Base-by-base conservation (phyloP, 345 rosid genomes). In the Populus nigra region DNA sequence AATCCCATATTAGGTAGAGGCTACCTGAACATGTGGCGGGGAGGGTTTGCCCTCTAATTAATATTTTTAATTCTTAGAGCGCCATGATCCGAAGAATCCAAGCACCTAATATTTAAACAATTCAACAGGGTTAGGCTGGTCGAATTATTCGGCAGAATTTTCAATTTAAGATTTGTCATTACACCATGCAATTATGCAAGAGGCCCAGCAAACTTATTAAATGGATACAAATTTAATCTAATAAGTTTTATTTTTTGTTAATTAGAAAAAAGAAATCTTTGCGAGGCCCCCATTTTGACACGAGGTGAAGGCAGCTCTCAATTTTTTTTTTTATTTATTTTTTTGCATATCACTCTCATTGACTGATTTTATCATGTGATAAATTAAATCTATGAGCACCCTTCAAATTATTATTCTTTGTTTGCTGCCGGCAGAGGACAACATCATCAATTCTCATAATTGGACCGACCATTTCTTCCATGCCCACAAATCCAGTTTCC, bases 401-500 rank as follows among this genome's bases (percentile, higher is more conserved):
- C 35, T 33, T 16, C 63, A 55, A 72, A 50, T 53, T 33, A 33
- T 23, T n/a, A 23, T 59, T 1, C 9, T 50, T 71, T 33, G 7
- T 11, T 53, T 10, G 38, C 35, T 18, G 29, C 65, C 8, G 23
- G 43, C 41, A 18, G 50, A 33, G 7, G 62, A 29, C 23, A 15
- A 20, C 23, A 18, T 25, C 13, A 59, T 15, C 13, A 23, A 59
- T 5, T 47, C 43, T 31, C 25, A 33, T 53, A 8, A 72, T 72
- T 72, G 74, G 74, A 72, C 74, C 74, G 65, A 53, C 74, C 65
- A 20, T 5, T 53, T 17, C 12, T 72, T 47, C 31, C 5, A 0
- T 18, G 10, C 11, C 55, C 36, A 17, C 8, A 20, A 50, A 31
- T 18, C 31, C 8, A 20, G 65, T 29, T 33, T 71, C 41, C 5